These are phyloP conservation scores for Dacryopinax spathularia DNA, from an alignment of 768 basidiomycete genomes.

Conservation along the genomic window DNA sequence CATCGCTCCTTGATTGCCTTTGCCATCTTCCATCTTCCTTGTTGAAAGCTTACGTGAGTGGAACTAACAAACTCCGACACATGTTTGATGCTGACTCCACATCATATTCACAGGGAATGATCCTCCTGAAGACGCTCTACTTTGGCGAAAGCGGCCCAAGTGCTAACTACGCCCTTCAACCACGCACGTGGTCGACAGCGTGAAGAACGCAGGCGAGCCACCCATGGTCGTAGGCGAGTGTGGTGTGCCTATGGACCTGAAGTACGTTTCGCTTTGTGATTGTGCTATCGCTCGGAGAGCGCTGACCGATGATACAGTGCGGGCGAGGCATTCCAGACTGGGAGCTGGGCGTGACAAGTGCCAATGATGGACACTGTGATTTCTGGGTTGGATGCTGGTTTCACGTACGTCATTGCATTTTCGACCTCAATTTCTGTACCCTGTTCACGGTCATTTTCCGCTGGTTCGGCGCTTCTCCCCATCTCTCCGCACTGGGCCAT, in stretches of 20 bases:
- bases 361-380: conserved; percentile 93
- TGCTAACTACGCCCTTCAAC: conserved; percentile 70
- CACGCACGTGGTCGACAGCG: conserved; percentile 57
- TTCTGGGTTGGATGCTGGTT: conserved; percentile 69
- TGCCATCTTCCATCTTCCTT: too few species aligned
- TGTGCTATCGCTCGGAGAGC: background rate
- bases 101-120: conserved; percentile 57
- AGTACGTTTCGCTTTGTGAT: conserved; percentile 38
- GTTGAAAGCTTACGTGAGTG: too few species aligned
- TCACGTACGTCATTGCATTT: conserved; percentile 52
- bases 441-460: background rate
- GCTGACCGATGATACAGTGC: too few species aligned
- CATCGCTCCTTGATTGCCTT: too few species aligned
- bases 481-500: too few species aligned
- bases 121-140: conserved; percentile 62
- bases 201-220: conserved; percentile 54
- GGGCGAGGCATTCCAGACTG: conserved; percentile 52
- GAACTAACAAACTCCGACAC: too few species aligned
- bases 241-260: conserved; percentile 94
- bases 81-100: too few species aligned
- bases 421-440: background rate
- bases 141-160: conserved; percentile 74
- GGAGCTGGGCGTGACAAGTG: conserved; percentile 67
- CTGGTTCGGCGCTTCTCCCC: too few species aligned
- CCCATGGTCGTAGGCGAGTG: conserved; percentile 89